A percentile compares a stretch with the other conserved stretches of the same genome.
phyloP scores from a whole-genome alignment of 2,329 filamentous ascomycete species.

The Phyllosticta citrichinensis region DNA sequence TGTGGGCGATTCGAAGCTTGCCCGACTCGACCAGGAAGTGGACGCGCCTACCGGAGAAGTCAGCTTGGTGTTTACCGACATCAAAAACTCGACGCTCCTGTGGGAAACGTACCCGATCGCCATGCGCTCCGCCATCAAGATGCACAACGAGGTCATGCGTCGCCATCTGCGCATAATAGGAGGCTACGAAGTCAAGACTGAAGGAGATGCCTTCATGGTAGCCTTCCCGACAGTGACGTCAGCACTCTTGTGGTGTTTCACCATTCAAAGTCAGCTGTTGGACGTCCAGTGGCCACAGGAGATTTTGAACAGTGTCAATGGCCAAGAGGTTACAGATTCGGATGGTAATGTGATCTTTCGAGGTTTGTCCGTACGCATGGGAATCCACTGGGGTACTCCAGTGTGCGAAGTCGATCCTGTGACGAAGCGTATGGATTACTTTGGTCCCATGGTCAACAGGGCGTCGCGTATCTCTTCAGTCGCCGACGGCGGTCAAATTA shows the following conservation, averaged over 20 bases:
- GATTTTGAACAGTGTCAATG: conserved; percentile 76
- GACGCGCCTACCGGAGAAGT: conserved; percentile 84
- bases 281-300: conserved; percentile 90
- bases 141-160: conserved; percentile 95
- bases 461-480: conserved; percentile 88
- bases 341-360: conserved; percentile 87
- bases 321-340: conserved; percentile 71
- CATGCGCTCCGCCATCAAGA: conserved; percentile 93
- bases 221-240: conserved; percentile 95
- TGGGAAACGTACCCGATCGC: conserved; percentile 94
- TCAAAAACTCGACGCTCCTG: conserved; percentile 92
- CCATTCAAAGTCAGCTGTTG: conserved; percentile 77
- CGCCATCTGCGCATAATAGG: conserved; percentile 86
- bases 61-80: conserved; percentile 94
- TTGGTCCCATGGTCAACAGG: conserved; percentile 98
- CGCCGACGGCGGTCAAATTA: conserved; percentile 93
- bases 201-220: conserved; percentile 99
- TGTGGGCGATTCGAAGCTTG: conserved; percentile 74
- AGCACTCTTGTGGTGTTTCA: conserved; percentile 91
- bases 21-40: conserved; percentile 79
- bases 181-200: conserved; percentile 97
- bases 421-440: conserved; percentile 97
- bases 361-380: conserved; percentile 92
- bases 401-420: conserved; percentile 95
- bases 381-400: conserved; percentile 88